These are phyloP conservation scores for Leccinum solheimii DNA, from an alignment of 1,284 basidiomycete genomes.

Conservation along the genomic window DNA sequence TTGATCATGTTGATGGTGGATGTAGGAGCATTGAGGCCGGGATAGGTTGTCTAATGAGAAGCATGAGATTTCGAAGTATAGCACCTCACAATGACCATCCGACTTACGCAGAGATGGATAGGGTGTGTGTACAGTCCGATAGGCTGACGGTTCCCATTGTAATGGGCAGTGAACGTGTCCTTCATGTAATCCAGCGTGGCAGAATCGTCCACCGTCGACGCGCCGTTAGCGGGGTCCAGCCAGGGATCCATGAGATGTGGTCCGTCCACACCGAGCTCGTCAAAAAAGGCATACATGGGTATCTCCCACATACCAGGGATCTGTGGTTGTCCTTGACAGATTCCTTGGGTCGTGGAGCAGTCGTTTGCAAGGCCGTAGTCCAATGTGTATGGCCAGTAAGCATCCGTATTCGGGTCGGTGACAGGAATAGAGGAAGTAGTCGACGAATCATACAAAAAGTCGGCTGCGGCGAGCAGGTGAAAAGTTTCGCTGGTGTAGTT, in stretches of 20 bases:
- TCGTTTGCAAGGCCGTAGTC: slow-evolving; percentile 80
- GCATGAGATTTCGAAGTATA: neutral
- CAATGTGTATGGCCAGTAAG: slow-evolving; percentile 75
- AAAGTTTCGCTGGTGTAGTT: slow-evolving; percentile 3
- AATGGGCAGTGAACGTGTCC: neutral
- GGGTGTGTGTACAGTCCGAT: slow-evolving; percentile 1
- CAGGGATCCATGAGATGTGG: slow-evolving; percentile 5
- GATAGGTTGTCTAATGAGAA: neutral
- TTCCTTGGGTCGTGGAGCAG: slow-evolving; percentile 56
- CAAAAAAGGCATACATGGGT: slow-evolving; percentile 4
- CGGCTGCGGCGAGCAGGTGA: neutral
- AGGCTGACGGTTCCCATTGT: slow-evolving; percentile 5
- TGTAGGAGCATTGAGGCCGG: neutral
- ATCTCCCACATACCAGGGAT: slow-evolving; percentile 9
- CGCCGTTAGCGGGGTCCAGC: neutral
- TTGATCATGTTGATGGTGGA: slow-evolving; percentile 3
- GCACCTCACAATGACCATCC: neutral
- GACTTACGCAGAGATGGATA: slow-evolving; percentile 3
- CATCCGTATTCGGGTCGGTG: slow-evolving; percentile 67
- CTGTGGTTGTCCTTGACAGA: slow-evolving; percentile 58
- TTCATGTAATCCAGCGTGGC: neutral
- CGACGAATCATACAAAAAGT: slow-evolving; percentile 1
- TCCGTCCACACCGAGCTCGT: slow-evolving; percentile 1
- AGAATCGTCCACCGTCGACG: slow-evolving; percentile 1
- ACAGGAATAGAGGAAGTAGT: slow-evolving; percentile 68